Conservation (phyloP, 257 asterid species). For the Solanum acaule region DNA sequence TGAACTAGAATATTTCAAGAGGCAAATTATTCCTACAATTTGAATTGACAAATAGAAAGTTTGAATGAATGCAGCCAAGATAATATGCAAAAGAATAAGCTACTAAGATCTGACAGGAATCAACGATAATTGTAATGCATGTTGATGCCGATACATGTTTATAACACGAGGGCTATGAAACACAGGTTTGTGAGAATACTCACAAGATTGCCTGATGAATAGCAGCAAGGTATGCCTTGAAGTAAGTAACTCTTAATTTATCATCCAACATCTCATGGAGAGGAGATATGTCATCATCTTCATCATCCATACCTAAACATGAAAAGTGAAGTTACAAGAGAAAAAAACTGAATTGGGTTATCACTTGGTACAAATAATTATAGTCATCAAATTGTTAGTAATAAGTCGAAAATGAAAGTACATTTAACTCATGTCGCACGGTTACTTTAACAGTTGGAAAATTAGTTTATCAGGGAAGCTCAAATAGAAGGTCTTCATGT, state of each 20-base stretch:
- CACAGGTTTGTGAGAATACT: not conserved
- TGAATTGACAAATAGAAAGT: not conserved
- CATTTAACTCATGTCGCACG: not conserved
- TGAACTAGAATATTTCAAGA: not conserved
- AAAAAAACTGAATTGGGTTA: not conserved
- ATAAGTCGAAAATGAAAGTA: not conserved
- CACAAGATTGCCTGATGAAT: slow-evolving; percentile 44
- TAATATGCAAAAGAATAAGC: not conserved
- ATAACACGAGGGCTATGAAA: not conserved
- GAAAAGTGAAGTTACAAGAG: not conserved
- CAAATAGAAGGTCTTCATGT: not conserved
- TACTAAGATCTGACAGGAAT: not conserved
- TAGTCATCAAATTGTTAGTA: not conserved
- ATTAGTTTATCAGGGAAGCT: not conserved
- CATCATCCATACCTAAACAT: slow-evolving; percentile 42
- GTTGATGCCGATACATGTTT: not conserved
- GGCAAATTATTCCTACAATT: not conserved
- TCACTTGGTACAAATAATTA: not conserved
- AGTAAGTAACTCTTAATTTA: slow-evolving; percentile 33
- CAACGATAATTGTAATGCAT: not conserved
- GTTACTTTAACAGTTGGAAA: not conserved
- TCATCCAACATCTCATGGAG: slow-evolving; percentile 39
- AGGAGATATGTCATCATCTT: slow-evolving; percentile 17
- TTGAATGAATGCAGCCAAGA: not conserved
- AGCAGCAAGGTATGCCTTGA: slow-evolving; percentile 37